Evolutionary conservation across 352 stramenopile genomes (phyloP), one percentile per base, ranked within the genome.

Genomic region (Globisporangium iwayamae): DNA sequence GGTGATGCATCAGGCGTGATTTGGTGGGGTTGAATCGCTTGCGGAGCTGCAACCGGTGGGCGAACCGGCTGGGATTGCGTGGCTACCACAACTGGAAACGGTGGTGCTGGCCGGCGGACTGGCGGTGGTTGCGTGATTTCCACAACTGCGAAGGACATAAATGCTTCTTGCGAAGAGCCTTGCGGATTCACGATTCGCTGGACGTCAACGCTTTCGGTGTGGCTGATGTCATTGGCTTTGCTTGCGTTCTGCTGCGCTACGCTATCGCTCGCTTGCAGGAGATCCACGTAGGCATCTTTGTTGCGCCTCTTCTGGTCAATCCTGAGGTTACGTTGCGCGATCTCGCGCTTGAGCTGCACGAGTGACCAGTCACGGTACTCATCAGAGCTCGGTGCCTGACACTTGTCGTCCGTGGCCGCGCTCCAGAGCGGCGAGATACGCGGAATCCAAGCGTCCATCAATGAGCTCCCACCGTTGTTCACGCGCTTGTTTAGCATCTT

Each of bases 361-460:
- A 83, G 70, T 38, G 70, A 72, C 76, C 76, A 85, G 28, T 81
- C 66, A 38, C 73, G 75, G 66, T 85, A 85, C 57, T 85, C 74
- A 56, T 85, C 74, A n/a, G 76, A 85, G 41, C 61, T 68, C 28
- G 76, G 76, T 3, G 74, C 63, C 4, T 72, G 69, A 55, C 76
- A 85, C 50, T 60, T 64, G 16, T 77, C 68, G 57, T 85, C 76
- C 18, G 70, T 65, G 56, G 72, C 68, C 9, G 76, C 76, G 3
- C 72, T 81, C 76, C 76, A 85, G 62, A 79, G 57, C 47, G 46
- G 61, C 10, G 74, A 83, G 28, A 76, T 69, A 47, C 70, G 72
- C 10, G 68, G 69, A 10, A 63, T 61, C 60, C 62, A 66, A 67
- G 65, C 68, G 18, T 67, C 51, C 30, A 68, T 67, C 47, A 62